A percentile compares a stretch with the other conserved stretches of the same genome.
Evolutionary conservation across 2,329 filamentous ascomycete species (phyloP).

Genomic region (Colletotrichum sp.): DNA sequence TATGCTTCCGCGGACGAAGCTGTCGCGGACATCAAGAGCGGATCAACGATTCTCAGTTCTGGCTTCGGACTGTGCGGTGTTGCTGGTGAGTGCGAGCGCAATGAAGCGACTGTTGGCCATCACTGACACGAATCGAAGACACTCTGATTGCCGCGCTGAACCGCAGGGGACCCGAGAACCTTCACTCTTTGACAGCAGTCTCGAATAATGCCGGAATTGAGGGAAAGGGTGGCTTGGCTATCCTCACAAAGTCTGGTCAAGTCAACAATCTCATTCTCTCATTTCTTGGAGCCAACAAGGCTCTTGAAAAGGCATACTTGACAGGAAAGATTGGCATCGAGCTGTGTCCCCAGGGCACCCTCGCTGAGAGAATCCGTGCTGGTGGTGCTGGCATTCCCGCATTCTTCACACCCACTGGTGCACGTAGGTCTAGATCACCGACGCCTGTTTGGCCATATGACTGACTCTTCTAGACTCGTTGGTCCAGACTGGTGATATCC

Average conservation of each 20-base stretch:
- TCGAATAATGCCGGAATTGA: slow-evolving; percentile 82
- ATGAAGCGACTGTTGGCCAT: background rate
- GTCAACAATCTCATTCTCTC: slow-evolving; percentile 75
- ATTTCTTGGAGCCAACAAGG: slow-evolving; percentile 80
- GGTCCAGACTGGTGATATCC: slow-evolving; percentile 72
- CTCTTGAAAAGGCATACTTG: slow-evolving; percentile 75
- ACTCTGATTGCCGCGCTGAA: slow-evolving; percentile 75
- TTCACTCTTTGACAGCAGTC: slow-evolving; percentile 75
- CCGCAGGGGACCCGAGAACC: slow-evolving; percentile 59
- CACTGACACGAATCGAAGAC: slow-evolving; percentile 44
- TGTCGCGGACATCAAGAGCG: slow-evolving; percentile 72
- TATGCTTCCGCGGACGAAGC: slow-evolving; percentile 67
- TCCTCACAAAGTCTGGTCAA: slow-evolving; percentile 72
- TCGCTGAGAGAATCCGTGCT: slow-evolving; percentile 74
- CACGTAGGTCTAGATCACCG: slow-evolving; percentile 48
- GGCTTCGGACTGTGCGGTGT: slow-evolving; percentile 86
- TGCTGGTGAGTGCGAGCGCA: slow-evolving; percentile 52
- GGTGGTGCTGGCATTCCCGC: slow-evolving; percentile 80
- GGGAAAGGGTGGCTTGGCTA: slow-evolving; percentile 70
- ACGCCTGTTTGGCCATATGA: accelerated
- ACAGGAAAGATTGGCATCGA: slow-evolving; percentile 77
- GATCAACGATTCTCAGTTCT: slow-evolving; percentile 74
- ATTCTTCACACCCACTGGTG: slow-evolving; percentile 80
- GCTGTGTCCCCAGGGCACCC: slow-evolving; percentile 76
- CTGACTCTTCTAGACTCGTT: slow-evolving; percentile 55